Percentiles rank a stretch among this genome's conserved stretches.
Conservation (phyloP, 306 rosid genomes). For the Urtica urens region DNA sequence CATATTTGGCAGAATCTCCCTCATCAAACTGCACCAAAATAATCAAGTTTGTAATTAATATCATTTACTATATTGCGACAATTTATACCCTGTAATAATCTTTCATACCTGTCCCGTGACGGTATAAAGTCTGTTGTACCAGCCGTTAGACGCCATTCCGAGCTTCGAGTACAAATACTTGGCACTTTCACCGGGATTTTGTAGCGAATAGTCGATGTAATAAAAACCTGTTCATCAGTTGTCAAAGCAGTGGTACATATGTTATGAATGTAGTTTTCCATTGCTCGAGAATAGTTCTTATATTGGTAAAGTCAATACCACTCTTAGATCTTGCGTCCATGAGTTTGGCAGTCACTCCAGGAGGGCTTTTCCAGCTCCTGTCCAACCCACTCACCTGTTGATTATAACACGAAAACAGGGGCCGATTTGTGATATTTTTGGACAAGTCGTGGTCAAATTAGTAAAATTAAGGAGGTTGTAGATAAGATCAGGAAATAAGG, state of each 20-base stretch:
- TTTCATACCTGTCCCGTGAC: constrained; percentile 77
- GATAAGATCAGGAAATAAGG: too few species aligned
- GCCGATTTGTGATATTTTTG: background rate
- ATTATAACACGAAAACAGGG: too few species aligned
- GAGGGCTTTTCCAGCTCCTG: constrained; percentile 89
- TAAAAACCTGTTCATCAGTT: constrained; percentile 49
- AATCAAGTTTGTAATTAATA: background rate
- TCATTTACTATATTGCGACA: background rate
- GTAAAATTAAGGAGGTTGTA: too few species aligned
- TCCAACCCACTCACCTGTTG: constrained; percentile 84
- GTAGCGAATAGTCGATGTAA: constrained; percentile 66
- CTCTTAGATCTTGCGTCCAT: constrained; percentile 47
- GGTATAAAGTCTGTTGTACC: constrained; percentile 80
- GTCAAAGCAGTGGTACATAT: background rate
- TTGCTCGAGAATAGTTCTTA: too few species aligned
- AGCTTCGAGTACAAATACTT: constrained; percentile 63
- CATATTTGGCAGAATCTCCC: constrained; percentile 48
- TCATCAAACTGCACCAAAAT: constrained; percentile 49
- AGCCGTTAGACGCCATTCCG: constrained; percentile 85
- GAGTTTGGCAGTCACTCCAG: constrained; percentile 87
- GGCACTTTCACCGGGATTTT: constrained; percentile 65
- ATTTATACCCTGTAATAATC: background rate
- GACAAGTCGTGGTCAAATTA: too few species aligned
- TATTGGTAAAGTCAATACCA: too few species aligned
- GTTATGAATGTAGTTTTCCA: background rate